phyloP scores from a whole-genome alignment of 2,329 filamentous ascomycete genomes.

The Alternaria panax region DNA sequence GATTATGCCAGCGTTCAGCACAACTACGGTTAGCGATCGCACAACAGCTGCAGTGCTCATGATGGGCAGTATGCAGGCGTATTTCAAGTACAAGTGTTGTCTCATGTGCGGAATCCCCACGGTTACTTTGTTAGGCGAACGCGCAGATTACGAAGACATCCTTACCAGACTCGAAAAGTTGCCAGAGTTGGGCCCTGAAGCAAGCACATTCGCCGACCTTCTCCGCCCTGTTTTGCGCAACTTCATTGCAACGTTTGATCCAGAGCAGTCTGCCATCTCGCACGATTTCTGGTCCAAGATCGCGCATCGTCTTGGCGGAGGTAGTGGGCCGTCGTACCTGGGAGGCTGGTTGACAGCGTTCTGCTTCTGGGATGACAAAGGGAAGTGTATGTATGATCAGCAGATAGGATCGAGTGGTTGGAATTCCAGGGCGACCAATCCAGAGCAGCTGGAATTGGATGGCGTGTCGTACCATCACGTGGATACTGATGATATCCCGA shows the following conservation, averaged over 20 bases:
- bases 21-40: conserved; percentile 23
- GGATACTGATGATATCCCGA: conserved; percentile 12
- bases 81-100: background rate
- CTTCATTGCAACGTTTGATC: conserved; percentile 24
- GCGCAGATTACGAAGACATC: conserved; percentile 27
- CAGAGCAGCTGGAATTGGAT: background rate
- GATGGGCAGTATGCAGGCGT: conserved; percentile 28
- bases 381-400: conserved; percentile 9
- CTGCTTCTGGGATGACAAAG: conserved; percentile 25
- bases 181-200: conserved; percentile 12
- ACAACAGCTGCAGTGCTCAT: conserved; percentile 23
- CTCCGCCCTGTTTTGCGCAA: conserved; percentile 20
- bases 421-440: background rate
- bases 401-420: background rate
- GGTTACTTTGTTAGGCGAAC: conserved; percentile 28
- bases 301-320: background rate
- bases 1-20: conserved; percentile 31
- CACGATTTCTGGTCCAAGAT: conserved; percentile 24
- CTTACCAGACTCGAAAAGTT: conserved; percentile 21
- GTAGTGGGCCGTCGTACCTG: conserved; percentile 12
- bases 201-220: conserved; percentile 12
- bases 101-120: conserved; percentile 26
- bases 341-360: conserved; percentile 32
- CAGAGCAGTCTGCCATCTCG: background rate
- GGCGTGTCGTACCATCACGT: conserved; percentile 10